Percentiles rank a stretch among this genome's conserved stretches.
These are phyloP conservation scores for Penicillium sp. DNA, from an alignment of 2,329 filamentous ascomycete genomes.

Conservation along the genomic window DNA sequence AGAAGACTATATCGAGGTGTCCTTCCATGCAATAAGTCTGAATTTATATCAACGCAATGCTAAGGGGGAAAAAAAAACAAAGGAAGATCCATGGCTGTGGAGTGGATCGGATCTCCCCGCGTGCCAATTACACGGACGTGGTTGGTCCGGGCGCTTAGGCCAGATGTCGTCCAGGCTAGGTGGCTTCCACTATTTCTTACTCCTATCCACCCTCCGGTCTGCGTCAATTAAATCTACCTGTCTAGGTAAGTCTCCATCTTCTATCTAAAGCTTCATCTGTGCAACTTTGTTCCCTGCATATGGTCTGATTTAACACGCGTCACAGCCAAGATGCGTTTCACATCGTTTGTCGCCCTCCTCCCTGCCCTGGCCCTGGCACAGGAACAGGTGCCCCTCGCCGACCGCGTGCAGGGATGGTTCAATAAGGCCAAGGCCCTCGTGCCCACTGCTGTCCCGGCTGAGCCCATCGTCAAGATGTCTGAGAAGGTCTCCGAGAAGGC, in stretches of 20 bases:
- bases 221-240: slow-evolving; percentile 14
- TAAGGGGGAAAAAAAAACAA: not conserved
- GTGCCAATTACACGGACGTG: slow-evolving; percentile 11
- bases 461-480: slow-evolving; percentile 43
- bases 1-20: not conserved
- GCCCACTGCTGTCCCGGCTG: slow-evolving; percentile 47
- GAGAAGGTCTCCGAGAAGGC: slow-evolving; percentile 51
- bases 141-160: slow-evolving; percentile 31
- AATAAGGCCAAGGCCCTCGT: slow-evolving; percentile 56
- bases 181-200: slow-evolving; percentile 24
- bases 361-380: slow-evolving; percentile 55
- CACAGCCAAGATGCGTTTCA: slow-evolving; percentile 53
- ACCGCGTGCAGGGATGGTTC: slow-evolving; percentile 49
- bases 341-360: slow-evolving; percentile 50
- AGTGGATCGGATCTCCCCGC: slow-evolving; percentile 9
- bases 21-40: not conserved
- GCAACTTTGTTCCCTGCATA: not conserved
- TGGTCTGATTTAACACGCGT: slow-evolving; percentile 15
- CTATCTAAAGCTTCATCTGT: slow-evolving; percentile 1
- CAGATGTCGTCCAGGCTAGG: slow-evolving; percentile 28
- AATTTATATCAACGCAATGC: not conserved
- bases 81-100: not conserved
- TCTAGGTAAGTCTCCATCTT: not conserved
- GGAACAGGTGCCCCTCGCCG: slow-evolving; percentile 55
- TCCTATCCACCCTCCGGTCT: slow-evolving; percentile 21